A percentile compares a stretch with the other conserved stretches of the same genome.
Evolutionary conservation across 495 filamentous ascomycete genomes (phyloP).

Genomic region (Rostrohypoxylon terebratum): DNA sequence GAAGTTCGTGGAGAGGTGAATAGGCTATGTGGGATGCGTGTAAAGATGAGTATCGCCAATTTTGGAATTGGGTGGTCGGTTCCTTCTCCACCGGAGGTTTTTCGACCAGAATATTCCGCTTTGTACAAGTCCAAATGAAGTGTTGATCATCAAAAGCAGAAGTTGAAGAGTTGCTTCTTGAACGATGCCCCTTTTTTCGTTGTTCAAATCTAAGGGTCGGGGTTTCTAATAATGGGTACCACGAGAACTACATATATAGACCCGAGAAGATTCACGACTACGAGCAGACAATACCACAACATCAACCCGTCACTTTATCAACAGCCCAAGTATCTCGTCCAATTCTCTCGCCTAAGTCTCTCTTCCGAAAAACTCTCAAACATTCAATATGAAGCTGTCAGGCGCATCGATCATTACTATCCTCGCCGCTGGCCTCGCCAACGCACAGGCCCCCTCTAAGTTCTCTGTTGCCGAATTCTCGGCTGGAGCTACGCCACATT

Average conservation of each 20-base stretch:
- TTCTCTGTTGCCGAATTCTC: constrained; percentile 33
- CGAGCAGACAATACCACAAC: neutral
- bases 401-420: constrained; percentile 24
- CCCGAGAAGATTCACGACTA: constrained; percentile 6
- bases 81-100: constrained; percentile 17
- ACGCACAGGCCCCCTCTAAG: constrained; percentile 13
- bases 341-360: neutral
- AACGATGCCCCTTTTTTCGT: constrained; percentile 2
- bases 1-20: neutral
- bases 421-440: constrained; percentile 27
- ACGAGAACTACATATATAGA: constrained; percentile 30
- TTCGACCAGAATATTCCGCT: constrained; percentile 4
- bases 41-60: constrained; percentile 7
- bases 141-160: constrained; percentile 13
- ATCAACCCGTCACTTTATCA: neutral
- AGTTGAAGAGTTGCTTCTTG: constrained; percentile 12
- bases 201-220: neutral
- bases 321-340: constrained; percentile 5
- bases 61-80: constrained; percentile 2
- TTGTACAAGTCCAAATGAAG: constrained; percentile 12
- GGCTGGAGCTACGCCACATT: constrained; percentile 41
- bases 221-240: constrained; percentile 14
- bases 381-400: constrained; percentile 36
- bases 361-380: neutral
- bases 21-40: neutral